Evolutionary conservation across 371 early-diverging fungal genomes (phyloP).

Genomic region (Rhizopus microsporus): DNA sequence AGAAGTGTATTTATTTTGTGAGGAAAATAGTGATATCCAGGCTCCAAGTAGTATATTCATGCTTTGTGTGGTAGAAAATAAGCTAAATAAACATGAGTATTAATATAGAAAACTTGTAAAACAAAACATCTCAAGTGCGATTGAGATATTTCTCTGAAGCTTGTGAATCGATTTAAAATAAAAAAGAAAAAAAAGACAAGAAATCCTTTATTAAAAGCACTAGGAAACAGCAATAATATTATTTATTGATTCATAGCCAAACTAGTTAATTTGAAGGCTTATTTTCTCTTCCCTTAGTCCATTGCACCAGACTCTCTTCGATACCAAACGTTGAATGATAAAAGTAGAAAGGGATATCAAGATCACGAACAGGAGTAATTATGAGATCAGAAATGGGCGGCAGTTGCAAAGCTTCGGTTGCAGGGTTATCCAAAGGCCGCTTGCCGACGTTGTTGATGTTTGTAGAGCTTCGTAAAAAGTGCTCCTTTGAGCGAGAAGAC

Average conservation of each 20-base stretch:
- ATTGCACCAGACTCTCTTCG: conserved; percentile 24
- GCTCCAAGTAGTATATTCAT: too few relatives aligned
- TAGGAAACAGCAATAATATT: neutral
- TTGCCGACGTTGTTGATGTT: neutral
- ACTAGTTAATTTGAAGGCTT: neutral
- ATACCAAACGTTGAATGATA: conserved; percentile 35
- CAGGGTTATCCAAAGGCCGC: neutral
- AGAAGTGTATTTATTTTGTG: too few relatives aligned
- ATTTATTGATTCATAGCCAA: neutral
- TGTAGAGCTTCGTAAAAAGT: neutral
- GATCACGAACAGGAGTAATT: conserved; percentile 1
- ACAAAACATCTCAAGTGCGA: too few relatives aligned
- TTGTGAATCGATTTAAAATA: too few relatives aligned
- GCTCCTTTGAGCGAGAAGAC: neutral
- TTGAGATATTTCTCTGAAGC: too few relatives aligned
- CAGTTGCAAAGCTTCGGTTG: conserved; percentile 5
- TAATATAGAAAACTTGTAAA: too few relatives aligned
- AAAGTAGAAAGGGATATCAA: conserved; percentile 29
- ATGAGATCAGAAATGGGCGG: conserved; percentile 21
- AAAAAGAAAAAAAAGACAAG: too few relatives aligned
- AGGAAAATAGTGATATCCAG: too few relatives aligned
- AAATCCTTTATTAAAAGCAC: neutral
- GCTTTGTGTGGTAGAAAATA: too few relatives aligned
- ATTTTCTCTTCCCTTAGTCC: conserved; percentile 1
- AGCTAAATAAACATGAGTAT: too few relatives aligned